Percentiles rank a stretch among this genome's conserved stretches.
phyloP scores from a whole-genome alignment of 352 stramenopile genomes.

The Saprolegnia parasitica region DNA sequence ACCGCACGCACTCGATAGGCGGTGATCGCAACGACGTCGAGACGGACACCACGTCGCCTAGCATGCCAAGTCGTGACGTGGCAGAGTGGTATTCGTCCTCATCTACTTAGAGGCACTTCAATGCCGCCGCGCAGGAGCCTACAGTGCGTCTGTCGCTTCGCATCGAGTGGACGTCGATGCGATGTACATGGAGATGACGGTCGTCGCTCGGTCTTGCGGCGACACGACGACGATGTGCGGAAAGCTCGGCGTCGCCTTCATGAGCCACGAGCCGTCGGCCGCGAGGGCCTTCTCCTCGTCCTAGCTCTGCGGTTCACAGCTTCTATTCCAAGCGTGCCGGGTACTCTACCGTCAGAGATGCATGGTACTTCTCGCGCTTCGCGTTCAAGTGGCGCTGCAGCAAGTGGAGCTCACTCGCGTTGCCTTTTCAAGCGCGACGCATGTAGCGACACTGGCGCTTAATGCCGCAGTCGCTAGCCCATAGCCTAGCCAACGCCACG shows the following conservation, averaged over 20 bases:
- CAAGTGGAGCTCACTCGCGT: background rate
- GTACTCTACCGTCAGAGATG: background rate
- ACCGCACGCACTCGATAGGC: background rate
- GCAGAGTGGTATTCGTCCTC: background rate
- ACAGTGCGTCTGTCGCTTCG: background rate
- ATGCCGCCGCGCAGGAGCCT: slow-evolving; percentile 8
- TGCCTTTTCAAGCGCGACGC: background rate
- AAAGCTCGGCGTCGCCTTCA: slow-evolving; percentile 23
- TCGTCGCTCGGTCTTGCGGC: slow-evolving; percentile 13
- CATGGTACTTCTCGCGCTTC: background rate
- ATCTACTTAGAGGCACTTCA: slow-evolving; percentile 4
- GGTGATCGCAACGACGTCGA: background rate
- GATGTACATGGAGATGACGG: slow-evolving; percentile 6
- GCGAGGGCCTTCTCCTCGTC: background rate
- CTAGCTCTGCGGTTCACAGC: background rate
- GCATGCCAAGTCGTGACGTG: background rate
- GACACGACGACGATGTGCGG: slow-evolving; percentile 20
- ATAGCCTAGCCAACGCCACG: too few species aligned
- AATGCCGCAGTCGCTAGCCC: too few species aligned
- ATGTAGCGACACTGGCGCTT: background rate
- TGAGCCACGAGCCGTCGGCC: slow-evolving; percentile 9
- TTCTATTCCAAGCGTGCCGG: background rate
- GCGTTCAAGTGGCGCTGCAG: background rate
- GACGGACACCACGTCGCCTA: background rate
- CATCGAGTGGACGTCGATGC: background rate